These are phyloP conservation scores for Fimicolochytrium jonesii DNA, from an alignment of 192 early-diverging fungal genomes.

Conservation along the genomic window DNA sequence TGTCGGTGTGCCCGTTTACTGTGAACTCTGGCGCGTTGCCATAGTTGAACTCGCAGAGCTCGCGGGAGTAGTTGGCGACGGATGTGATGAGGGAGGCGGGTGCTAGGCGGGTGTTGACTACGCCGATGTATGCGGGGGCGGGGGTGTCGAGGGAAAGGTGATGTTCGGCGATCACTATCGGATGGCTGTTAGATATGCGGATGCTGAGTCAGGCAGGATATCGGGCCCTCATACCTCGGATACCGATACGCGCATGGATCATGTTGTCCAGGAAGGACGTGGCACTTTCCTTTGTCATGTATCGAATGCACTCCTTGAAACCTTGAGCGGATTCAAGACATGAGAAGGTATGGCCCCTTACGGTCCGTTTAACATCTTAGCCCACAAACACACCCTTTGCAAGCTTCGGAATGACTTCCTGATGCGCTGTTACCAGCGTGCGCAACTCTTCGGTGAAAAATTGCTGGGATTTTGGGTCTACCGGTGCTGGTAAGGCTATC, in stretches of 20 bases:
- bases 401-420: slow-evolving; percentile 85
- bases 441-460: slow-evolving; percentile 69
- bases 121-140: slow-evolving; percentile 66
- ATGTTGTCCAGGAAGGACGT: slow-evolving; percentile 78
- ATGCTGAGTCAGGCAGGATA: not conserved
- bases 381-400: slow-evolving; percentile 70
- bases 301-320: slow-evolving; percentile 84
- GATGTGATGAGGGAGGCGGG: slow-evolving; percentile 65
- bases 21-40: slow-evolving; percentile 68
- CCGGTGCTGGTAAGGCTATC: slow-evolving; percentile 59
- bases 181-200: not conserved
- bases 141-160: slow-evolving; percentile 70
- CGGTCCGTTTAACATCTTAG: not conserved
- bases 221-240: no score
- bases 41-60: slow-evolving; percentile 91
- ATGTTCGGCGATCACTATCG: slow-evolving; percentile 84
- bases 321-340: no score
- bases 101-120: slow-evolving; percentile 72
- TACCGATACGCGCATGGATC: slow-evolving; percentile 86
- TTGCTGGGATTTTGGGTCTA: slow-evolving; percentile 48
- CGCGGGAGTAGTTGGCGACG: slow-evolving; percentile 69
- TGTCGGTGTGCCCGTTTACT: slow-evolving; percentile 64
- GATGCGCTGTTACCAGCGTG: slow-evolving; percentile 69
- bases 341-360: no score
- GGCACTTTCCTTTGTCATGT: slow-evolving; percentile 69